Evolutionary conservation across 768 basidiomycete genomes (phyloP).

Genomic region (Psilocybe cubensis): DNA sequence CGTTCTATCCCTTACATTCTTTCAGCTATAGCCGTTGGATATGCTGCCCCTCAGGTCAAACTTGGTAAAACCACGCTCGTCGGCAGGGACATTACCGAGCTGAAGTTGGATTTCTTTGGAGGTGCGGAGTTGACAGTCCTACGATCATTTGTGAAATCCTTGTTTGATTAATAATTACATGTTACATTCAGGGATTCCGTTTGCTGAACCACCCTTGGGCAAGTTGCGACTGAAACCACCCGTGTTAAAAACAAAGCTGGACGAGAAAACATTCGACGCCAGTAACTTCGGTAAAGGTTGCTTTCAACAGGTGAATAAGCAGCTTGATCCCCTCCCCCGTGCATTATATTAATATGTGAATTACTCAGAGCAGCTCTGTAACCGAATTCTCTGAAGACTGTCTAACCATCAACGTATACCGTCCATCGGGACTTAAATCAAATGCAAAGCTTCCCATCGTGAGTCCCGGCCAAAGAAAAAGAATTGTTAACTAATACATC

Average conservation of each 20-base stretch:
- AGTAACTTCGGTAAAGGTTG: conserved; percentile 50
- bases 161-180: too few relatives aligned
- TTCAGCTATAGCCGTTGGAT: conserved; percentile 1
- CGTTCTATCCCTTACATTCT: conserved; percentile 6
- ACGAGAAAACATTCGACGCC: conserved; percentile 42
- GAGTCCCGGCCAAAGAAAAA: conserved; percentile 11
- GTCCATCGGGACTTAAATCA: conserved; percentile 40
- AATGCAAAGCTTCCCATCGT: conserved; percentile 42
- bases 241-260: conserved; percentile 44
- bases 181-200: conserved; percentile 48
- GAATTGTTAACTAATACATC: conserved; percentile 5
- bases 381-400: conserved; percentile 57
- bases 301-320: conserved; percentile 45
- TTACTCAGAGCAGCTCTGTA: conserved; percentile 31
- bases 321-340: background rate
- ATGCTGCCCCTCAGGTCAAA: conserved; percentile 37
- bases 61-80: conserved; percentile 41
- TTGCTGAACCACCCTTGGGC: conserved; percentile 56
- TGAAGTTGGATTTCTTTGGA: conserved; percentile 51
- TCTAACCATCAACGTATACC: conserved; percentile 59
- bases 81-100: conserved; percentile 35
- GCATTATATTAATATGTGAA: conserved; percentile 7
- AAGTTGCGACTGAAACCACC: conserved; percentile 47
- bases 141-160: too few relatives aligned
- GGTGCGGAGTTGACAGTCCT: conserved; percentile 29